phyloP scores from a whole-genome alignment of 202 grass and related monocot species.

The Zizania palustris region DNA sequence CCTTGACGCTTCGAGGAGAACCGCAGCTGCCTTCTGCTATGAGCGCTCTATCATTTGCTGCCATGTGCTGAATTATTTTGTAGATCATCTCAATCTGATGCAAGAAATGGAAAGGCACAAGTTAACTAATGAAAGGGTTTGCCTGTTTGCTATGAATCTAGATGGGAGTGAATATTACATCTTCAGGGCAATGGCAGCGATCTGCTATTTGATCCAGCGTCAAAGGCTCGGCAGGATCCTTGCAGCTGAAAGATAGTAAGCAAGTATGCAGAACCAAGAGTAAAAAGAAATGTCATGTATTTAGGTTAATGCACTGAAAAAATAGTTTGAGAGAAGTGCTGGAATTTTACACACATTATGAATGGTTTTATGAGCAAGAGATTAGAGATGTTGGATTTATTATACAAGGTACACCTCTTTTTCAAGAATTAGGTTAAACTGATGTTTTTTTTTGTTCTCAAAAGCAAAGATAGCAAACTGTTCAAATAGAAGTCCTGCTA shows the following conservation, averaged over 20 bases:
- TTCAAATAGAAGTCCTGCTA: not conserved
- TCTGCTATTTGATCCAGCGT: constrained; percentile 83
- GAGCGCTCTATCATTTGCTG: constrained; percentile 90
- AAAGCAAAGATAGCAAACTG: not conserved
- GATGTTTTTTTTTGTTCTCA: not conserved
- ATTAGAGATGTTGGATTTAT: constrained; percentile 18
- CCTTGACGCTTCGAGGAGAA: constrained; percentile 88
- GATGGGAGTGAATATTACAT: constrained; percentile 57
- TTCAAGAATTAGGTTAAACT: constrained; percentile 13
- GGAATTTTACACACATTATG: not conserved
- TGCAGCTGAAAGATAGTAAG: constrained; percentile 71
- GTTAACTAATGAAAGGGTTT: constrained; percentile 4
- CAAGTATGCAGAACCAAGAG: not conserved
- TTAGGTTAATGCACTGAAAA: not conserved
- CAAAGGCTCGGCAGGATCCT: constrained; percentile 82
- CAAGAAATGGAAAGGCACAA: not conserved
- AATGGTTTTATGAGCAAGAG: not conserved
- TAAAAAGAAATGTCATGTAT: constrained; percentile 12
- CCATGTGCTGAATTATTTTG: constrained; percentile 95
- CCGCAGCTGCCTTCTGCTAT: constrained; percentile 93
- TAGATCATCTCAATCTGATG: constrained; percentile 97
- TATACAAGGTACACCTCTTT: not conserved
- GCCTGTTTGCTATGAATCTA: not conserved
- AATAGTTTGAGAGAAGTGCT: not conserved
- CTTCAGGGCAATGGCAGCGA: constrained; percentile 73